These are phyloP conservation scores for Linderniella brevidens DNA, from an alignment of 257 asterid genomes.

Conservation along the genomic window DNA sequence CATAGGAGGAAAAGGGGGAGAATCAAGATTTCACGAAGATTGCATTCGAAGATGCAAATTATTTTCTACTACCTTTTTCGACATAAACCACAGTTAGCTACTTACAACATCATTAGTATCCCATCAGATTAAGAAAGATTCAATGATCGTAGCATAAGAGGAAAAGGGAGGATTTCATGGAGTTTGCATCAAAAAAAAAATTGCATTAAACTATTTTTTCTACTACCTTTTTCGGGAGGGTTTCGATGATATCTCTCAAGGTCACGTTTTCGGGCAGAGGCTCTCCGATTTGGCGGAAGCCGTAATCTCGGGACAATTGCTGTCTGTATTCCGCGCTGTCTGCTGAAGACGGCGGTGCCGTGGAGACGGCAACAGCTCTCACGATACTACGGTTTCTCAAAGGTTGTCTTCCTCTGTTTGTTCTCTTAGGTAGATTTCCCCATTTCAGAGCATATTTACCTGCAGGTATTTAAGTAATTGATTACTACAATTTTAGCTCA, in stretches of 20 bases:
- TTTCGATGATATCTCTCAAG: conserved; percentile 51
- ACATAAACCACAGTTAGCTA: conserved; percentile 8
- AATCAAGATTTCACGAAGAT: too few relatives aligned
- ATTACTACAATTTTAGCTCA: background rate
- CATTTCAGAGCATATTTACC: conserved; percentile 43
- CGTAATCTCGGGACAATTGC: conserved; percentile 45
- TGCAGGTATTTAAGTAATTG: conserved; percentile 6
- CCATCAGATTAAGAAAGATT: too few relatives aligned
- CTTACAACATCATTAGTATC: too few relatives aligned
- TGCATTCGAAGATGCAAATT: too few relatives aligned
- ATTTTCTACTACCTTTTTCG: conserved; percentile 71
- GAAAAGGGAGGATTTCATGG: too few relatives aligned
- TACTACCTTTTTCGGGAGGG: conserved; percentile 71
- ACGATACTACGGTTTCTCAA: conserved; percentile 24
- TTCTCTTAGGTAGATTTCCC: conserved; percentile 32
- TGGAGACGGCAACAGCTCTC: conserved; percentile 55
- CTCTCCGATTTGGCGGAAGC: conserved; percentile 83
- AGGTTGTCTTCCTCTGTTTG: conserved; percentile 22
- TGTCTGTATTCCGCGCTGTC: conserved; percentile 42
- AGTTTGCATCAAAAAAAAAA: too few relatives aligned
- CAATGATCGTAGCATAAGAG: too few relatives aligned
- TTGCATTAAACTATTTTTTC: too few relatives aligned
- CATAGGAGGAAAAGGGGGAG: too few relatives aligned
- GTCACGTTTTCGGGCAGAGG: conserved; percentile 73
- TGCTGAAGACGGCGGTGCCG: conserved; percentile 38